Evolutionary conservation across 331 rosid species (phyloP).

Genomic region (Pyracantha coccinea): DNA sequence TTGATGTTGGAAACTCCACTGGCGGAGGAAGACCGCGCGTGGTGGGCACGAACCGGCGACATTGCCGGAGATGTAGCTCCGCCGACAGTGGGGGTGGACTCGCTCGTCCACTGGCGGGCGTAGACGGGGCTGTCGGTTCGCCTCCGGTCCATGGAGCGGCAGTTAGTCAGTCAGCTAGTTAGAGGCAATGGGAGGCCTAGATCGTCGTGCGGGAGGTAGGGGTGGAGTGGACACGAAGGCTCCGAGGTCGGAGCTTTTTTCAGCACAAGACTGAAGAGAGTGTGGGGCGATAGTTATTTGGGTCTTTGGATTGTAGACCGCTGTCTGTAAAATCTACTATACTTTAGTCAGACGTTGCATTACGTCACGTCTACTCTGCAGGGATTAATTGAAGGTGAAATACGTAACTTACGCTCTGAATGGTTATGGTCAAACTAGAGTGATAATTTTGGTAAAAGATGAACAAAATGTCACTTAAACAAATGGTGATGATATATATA

Average conservation of each 20-base stretch:
- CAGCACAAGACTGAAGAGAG: not conserved
- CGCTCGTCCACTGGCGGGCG: constrained; percentile 67
- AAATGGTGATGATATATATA: too few relatives aligned
- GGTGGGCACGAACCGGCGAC: constrained; percentile 48
- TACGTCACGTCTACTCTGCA: not conserved
- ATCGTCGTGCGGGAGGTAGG: not conserved
- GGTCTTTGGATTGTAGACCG: not conserved
- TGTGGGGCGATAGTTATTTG: not conserved
- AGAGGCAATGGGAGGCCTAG: not conserved
- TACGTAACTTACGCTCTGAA: too few relatives aligned
- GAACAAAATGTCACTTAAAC: too few relatives aligned
- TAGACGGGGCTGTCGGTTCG: constrained; percentile 47
- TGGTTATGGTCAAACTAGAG: too few relatives aligned
- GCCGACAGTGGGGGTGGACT: constrained; percentile 27
- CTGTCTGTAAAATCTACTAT: not conserved
- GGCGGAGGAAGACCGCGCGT: constrained; percentile 50
- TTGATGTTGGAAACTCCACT: constrained; percentile 70
- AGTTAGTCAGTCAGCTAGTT: not conserved
- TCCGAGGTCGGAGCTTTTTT: not conserved
- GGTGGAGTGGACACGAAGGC: not conserved
- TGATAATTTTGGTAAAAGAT: too few relatives aligned
- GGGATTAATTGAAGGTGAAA: too few relatives aligned
- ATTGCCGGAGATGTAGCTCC: constrained; percentile 35
- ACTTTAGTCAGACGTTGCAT: not conserved
- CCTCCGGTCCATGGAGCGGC: constrained; percentile 37